Evolutionary conservation across 495 filamentous ascomycete species (phyloP).

Genomic region (Pseudoneurospora amorphoporcata): DNA sequence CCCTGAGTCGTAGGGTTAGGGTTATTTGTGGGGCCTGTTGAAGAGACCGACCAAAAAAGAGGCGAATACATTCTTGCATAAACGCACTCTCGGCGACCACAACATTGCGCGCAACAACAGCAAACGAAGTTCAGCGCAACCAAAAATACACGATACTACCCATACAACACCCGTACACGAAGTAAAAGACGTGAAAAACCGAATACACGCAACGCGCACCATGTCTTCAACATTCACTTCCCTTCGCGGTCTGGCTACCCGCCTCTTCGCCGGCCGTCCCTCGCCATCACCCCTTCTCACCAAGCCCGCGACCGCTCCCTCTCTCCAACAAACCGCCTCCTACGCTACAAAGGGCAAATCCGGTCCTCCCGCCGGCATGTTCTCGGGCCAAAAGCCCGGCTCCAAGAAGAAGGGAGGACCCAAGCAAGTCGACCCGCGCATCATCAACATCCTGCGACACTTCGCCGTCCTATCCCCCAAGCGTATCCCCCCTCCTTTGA

Average conservation of each 20-base stretch:
- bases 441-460: slow-evolving; percentile 23
- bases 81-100: neutral
- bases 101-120: neutral
- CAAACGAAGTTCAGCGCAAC: neutral
- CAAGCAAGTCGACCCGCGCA: slow-evolving; percentile 15
- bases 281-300: neutral
- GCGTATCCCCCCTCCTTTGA: slow-evolving; percentile 58
- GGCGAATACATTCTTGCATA: no score
- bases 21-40: no score
- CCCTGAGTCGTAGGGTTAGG: no score
- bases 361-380: neutral
- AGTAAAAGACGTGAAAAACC: neutral
- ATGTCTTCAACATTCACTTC: slow-evolving; percentile 15
- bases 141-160: neutral
- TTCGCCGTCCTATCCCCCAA: slow-evolving; percentile 18
- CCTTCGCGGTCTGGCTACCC: slow-evolving; percentile 21
- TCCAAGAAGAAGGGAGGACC: slow-evolving; percentile 13
- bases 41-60: no score
- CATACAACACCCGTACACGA: neutral
- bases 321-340: neutral
- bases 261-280: slow-evolving; percentile 8
- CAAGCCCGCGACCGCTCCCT: slow-evolving; percentile 1
- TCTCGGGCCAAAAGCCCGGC: neutral
- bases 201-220: neutral
- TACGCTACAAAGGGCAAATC: slow-evolving; percentile 1